These are phyloP conservation scores for Musa beccarii DNA, from an alignment of 176 grass and related monocot genomes.

Conservation along the genomic window DNA sequence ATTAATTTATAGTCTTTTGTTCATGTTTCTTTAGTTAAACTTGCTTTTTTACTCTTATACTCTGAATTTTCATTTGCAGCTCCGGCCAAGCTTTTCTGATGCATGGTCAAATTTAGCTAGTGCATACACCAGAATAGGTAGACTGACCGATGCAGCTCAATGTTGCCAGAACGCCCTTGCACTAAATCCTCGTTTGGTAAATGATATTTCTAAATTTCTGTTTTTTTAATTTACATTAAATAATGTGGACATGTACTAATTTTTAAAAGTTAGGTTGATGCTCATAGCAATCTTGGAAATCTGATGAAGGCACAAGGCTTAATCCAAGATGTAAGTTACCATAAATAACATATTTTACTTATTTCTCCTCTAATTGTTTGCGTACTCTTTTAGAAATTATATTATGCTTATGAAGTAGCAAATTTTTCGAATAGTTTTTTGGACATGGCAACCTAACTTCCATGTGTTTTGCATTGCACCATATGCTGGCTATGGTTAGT, in stretches of 20 bases:
- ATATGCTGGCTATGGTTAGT: not conserved
- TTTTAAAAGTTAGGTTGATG: slow-evolving; percentile 60
- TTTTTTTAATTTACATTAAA: not conserved
- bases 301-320: slow-evolving; percentile 96
- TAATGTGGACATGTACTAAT: not conserved
- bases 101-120: slow-evolving; percentile 99
- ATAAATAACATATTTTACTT: not conserved
- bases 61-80: slow-evolving; percentile 27
- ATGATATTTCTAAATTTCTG: slow-evolving; percentile 5
- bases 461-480: not conserved
- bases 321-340: slow-evolving; percentile 53
- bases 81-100: slow-evolving; percentile 83
- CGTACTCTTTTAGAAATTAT: not conserved
- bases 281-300: slow-evolving; percentile 95
- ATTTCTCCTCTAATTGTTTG: not conserved
- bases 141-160: slow-evolving; percentile 82
- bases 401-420: not conserved
- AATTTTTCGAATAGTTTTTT: not conserved
- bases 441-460: not conserved
- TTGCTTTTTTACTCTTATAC: not conserved
- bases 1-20: too few relatives aligned
- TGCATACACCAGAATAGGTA: slow-evolving; percentile 90
- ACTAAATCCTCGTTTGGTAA: slow-evolving; percentile 37
- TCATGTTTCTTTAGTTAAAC: not conserved
- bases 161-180: slow-evolving; percentile 90